Percentiles rank a stretch among this genome's conserved stretches.
phyloP scores from a whole-genome alignment of 2,329 filamentous ascomycete species.

The Sarocladium kiliense region DNA sequence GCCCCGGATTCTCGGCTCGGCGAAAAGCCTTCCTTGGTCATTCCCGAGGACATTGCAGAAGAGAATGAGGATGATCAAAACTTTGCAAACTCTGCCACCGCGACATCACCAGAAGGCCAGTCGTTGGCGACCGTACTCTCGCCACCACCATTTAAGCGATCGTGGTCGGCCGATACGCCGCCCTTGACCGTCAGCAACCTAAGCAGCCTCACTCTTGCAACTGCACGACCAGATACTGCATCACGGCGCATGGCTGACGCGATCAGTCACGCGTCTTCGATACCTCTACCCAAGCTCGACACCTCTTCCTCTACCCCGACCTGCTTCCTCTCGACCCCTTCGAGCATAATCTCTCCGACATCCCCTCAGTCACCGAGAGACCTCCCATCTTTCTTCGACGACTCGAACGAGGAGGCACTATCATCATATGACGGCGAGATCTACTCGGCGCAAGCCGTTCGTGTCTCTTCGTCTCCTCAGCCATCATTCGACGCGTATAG shows the following conservation, averaged over 20 bases:
- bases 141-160: conserved; percentile 45
- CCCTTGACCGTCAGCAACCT: conserved; percentile 17
- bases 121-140: conserved; percentile 43
- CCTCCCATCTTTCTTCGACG: conserved; percentile 41
- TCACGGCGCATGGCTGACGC: background rate
- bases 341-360: conserved; percentile 17
- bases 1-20: conserved; percentile 20
- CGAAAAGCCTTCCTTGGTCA: conserved; percentile 25
- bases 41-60: conserved; percentile 30
- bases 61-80: conserved; percentile 54
- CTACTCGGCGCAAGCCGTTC: background rate
- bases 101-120: conserved; percentile 30
- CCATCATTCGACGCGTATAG: conserved; percentile 1
- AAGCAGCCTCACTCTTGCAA: conserved; percentile 20
- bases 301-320: conserved; percentile 19
- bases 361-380: conserved; percentile 34
- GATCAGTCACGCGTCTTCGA: background rate
- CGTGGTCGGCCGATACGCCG: conserved; percentile 23
- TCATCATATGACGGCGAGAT: conserved; percentile 31
- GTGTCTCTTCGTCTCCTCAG: conserved; percentile 9
- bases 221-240: conserved; percentile 9
- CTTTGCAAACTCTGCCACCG: conserved; percentile 49
- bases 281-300: conserved; percentile 16
- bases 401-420: conserved; percentile 32
- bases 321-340: conserved; percentile 23